Percentiles rank a stretch among this genome's conserved stretches.
These are phyloP conservation scores for Geranium rotundifolium DNA, from an alignment of 345 rosid species.

Conservation along the genomic window DNA sequence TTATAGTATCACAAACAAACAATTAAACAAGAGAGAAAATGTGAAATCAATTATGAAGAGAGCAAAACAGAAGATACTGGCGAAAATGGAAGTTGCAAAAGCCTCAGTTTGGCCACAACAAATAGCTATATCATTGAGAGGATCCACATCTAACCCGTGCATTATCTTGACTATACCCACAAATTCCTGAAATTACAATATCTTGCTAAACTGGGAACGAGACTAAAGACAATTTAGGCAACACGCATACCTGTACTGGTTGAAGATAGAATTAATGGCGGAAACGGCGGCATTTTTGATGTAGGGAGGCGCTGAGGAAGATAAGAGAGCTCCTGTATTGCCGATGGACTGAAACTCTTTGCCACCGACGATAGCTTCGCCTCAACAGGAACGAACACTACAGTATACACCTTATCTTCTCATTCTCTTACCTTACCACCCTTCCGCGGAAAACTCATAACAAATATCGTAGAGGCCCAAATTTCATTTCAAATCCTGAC, in stretches of 20 bases:
- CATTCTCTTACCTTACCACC: no score
- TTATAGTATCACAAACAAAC: not conserved
- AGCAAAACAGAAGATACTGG: slow-evolving; percentile 20
- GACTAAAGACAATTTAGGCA: no score
- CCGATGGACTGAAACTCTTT: slow-evolving; percentile 34
- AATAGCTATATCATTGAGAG: slow-evolving; percentile 40
- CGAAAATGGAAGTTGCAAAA: slow-evolving; percentile 44
- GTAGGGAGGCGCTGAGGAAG: slow-evolving; percentile 38
- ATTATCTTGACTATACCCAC: slow-evolving; percentile 27
- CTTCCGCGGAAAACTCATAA: no score
- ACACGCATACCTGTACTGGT: slow-evolving; percentile 46
- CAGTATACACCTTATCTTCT: no score
- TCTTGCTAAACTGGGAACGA: no score
- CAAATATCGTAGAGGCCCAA: no score
- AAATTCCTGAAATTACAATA: slow-evolving; percentile 22
- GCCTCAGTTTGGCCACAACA: slow-evolving; percentile 69
- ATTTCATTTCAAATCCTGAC: no score
- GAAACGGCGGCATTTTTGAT: slow-evolving; percentile 45
- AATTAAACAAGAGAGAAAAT: no score
- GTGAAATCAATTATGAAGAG: not conserved
- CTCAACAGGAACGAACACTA: no score
- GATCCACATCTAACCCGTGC: slow-evolving; percentile 36
- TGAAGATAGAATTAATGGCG: slow-evolving; percentile 47
- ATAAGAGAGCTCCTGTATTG: slow-evolving; percentile 42
- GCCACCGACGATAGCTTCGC: slow-evolving; percentile 34